phyloP scores from a whole-genome alignment of 202 grass and related monocot genomes.

The Elaeis oleifera region DNA sequence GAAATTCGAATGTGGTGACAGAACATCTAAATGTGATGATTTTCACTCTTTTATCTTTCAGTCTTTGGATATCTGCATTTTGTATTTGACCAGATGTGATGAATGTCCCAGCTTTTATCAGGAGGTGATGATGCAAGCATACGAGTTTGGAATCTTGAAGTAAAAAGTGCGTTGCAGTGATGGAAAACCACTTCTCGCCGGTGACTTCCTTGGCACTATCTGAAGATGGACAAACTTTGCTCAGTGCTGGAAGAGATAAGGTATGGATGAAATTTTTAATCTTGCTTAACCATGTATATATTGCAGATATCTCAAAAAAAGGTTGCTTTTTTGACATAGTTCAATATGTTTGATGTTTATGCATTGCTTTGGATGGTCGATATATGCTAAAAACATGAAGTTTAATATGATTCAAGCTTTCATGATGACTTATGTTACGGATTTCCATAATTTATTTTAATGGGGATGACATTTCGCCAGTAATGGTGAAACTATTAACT shows the following conservation, averaged over 20 bases:
- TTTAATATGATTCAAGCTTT: no score
- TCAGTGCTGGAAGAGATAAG: conserved; percentile 84
- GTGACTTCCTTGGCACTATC: conserved; percentile 81
- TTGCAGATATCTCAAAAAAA: not conserved
- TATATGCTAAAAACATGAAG: no score
- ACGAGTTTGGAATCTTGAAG: conserved; percentile 78
- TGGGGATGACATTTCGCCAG: no score
- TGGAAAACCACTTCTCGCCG: conserved; percentile 75
- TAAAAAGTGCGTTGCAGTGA: conserved; percentile 69
- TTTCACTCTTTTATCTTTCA: no score
- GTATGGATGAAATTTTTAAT: conserved; percentile 22
- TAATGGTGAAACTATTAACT: no score
- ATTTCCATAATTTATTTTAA: no score
- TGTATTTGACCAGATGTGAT: conserved; percentile 23
- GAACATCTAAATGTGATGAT: no score
- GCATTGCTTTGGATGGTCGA: no score
- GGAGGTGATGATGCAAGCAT: conserved; percentile 71
- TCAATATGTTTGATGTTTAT: no score
- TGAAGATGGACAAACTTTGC: conserved; percentile 62
- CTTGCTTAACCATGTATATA: not conserved
- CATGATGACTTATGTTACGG: no score
- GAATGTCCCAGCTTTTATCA: conserved; percentile 65
- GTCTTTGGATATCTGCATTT: not conserved
- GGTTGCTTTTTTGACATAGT: no score
- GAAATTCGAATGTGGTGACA: no score